Conservation (phyloP, 306 rosid genomes). For the Dalbergia cochinchinensis region DNA sequence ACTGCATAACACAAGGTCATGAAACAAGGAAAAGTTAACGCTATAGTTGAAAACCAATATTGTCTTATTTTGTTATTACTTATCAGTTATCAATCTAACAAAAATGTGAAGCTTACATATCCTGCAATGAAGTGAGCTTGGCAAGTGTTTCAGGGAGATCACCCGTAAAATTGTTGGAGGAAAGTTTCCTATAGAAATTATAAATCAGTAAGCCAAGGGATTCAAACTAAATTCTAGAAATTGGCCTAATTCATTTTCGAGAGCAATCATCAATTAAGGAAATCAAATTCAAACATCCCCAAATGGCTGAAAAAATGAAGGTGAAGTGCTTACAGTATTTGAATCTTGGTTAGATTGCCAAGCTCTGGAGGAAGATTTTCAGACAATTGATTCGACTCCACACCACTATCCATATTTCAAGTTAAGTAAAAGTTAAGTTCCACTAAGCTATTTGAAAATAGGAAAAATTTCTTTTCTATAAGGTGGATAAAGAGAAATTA, state of each 20-base stretch:
- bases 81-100: not conserved
- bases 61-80: not conserved
- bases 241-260: not conserved
- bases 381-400: constrained; percentile 67
- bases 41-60: not conserved
- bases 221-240: not conserved
- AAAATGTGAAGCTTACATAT: constrained; percentile 59
- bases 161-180: constrained; percentile 75
- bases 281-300: not conserved
- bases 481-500: not conserved
- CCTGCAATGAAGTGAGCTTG: constrained; percentile 53
- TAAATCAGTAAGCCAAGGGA: constrained; percentile 1
- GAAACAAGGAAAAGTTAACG: not conserved
- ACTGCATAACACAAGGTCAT: constrained; percentile 48
- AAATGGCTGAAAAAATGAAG: not conserved
- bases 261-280: constrained; percentile 4
- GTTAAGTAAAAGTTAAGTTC: constrained; percentile 23
- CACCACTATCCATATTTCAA: constrained; percentile 50
- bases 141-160: constrained; percentile 68
- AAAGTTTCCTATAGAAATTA: constrained; percentile 50
- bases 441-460: not conserved
- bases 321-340: constrained; percentile 61
- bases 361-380: constrained; percentile 70
- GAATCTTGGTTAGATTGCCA: constrained; percentile 60
- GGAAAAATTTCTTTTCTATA: not conserved